Conservation (phyloP, 139 green algal genomes). For the Ostreobium quekettii region DNA sequence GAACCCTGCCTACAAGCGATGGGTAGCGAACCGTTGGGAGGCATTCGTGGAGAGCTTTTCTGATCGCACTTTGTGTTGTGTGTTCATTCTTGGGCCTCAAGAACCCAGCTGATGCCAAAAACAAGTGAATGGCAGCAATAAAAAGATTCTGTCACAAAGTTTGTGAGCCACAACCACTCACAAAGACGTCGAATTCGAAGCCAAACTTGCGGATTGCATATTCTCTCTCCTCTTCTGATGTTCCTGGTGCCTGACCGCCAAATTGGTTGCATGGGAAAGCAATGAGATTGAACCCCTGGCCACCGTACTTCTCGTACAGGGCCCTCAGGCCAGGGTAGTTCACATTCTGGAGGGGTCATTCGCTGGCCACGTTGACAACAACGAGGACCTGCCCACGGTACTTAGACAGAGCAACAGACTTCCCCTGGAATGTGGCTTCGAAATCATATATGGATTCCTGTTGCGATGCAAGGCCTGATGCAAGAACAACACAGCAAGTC, state of each 20-base stretch:
- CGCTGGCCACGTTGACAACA: constrained; percentile 65
- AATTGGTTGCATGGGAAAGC: constrained; percentile 86
- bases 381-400: constrained; percentile 55
- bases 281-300: constrained; percentile 67
- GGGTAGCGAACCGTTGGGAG: too few relatives aligned
- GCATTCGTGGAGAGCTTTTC: too few relatives aligned
- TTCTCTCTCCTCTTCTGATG: constrained; percentile 66
- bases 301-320: constrained; percentile 52
- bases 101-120: too few relatives aligned
- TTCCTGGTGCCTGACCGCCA: constrained; percentile 69
- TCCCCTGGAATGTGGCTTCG: constrained; percentile 21
- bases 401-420: constrained; percentile 30
- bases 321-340: constrained; percentile 59
- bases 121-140: too few relatives aligned
- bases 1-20: too few relatives aligned
- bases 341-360: constrained; percentile 74
- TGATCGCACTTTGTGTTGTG: too few relatives aligned
- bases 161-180: not conserved
- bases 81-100: too few relatives aligned
- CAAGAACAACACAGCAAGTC: constrained; percentile 10
- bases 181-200: constrained; percentile 60
- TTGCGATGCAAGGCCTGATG: not conserved
- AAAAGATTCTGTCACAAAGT: not conserved
- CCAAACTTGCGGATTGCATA: constrained; percentile 81
- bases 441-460: constrained; percentile 15